phyloP scores from a whole-genome alignment of 2,329 filamentous ascomycete species.

The Trichoderma lentiforme region DNA sequence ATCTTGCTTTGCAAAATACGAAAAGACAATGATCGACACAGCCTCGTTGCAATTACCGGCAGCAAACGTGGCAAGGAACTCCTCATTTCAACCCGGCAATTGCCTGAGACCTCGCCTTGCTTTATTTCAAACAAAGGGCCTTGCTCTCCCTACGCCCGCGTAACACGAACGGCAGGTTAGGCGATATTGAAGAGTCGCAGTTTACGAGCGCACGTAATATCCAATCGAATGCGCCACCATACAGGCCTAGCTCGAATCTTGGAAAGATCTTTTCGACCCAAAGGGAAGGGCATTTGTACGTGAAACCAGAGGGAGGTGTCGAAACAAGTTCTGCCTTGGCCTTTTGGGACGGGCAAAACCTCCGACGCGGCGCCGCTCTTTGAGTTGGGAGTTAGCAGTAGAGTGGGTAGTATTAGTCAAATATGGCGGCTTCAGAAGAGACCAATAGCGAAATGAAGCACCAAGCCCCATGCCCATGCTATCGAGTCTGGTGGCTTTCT shows the following conservation, averaged over 20 bases:
- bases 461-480: not conserved
- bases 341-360: not conserved
- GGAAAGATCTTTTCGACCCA: not conserved
- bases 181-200: conserved; percentile 7
- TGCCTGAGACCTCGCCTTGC: not conserved
- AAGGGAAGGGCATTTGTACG: not conserved
- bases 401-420: not conserved
- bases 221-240: conserved; percentile 8
- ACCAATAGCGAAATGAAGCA: not conserved
- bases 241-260: not conserved
- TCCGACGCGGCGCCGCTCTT: not conserved
- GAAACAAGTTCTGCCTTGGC: not conserved
- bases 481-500: not conserved
- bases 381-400: not conserved
- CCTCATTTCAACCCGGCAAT: not conserved
- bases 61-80: not conserved
- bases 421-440: not conserved
- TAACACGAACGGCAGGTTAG: not conserved
- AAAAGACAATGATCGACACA: not conserved
- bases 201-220: not conserved
- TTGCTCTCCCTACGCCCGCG: not conserved
- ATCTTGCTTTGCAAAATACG: not conserved
- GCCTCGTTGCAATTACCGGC: not conserved
- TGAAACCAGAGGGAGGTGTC: not conserved
- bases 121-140: not conserved